phyloP scores from a whole-genome alignment of 352 stramenopile species.

The Globisporangium middletonii region DNA sequence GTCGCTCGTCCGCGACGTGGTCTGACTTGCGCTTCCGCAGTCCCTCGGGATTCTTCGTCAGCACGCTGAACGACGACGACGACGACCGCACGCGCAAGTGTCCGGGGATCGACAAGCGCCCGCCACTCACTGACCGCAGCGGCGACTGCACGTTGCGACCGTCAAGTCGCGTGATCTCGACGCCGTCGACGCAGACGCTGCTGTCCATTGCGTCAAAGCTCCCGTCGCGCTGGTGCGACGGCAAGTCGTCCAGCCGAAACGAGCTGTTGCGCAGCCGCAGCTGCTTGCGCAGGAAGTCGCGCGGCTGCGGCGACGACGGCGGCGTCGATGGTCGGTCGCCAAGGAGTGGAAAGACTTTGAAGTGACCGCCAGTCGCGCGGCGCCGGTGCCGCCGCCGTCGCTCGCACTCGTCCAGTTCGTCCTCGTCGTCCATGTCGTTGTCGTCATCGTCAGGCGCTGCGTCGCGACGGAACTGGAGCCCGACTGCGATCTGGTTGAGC shows the following conservation, averaged over 20 bases:
- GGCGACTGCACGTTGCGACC: slow-evolving; percentile 14
- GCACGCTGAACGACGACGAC: slow-evolving; percentile 53
- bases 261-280: slow-evolving; percentile 44
- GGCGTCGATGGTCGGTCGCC: slow-evolving; percentile 57
- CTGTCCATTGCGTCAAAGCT: slow-evolving; percentile 7
- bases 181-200: slow-evolving; percentile 46
- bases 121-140: too few relatives aligned
- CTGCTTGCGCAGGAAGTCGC: slow-evolving; percentile 68
- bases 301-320: slow-evolving; percentile 70
- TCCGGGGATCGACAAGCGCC: slow-evolving; percentile 43
- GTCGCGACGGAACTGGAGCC: slow-evolving; percentile 7
- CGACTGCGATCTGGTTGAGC: slow-evolving; percentile 65
- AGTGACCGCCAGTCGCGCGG: slow-evolving; percentile 16
- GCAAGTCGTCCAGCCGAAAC: slow-evolving; percentile 12
- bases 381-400: slow-evolving; percentile 1
- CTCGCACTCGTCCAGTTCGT: slow-evolving; percentile 16
- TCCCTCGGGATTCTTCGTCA: slow-evolving; percentile 62
- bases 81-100: slow-evolving; percentile 33
- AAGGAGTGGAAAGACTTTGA: slow-evolving; percentile 37
- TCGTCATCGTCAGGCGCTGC: slow-evolving; percentile 15
- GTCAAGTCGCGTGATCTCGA: slow-evolving; percentile 45
- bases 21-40: slow-evolving; percentile 74
- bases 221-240: slow-evolving; percentile 15
- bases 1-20: slow-evolving; percentile 37
- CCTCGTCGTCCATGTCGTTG: slow-evolving; percentile 11